Percentiles rank a stretch among this genome's conserved stretches.
Evolutionary conservation across 2,329 filamentous ascomycete genomes (phyloP).

Genomic region (Fusarium palustre): DNA sequence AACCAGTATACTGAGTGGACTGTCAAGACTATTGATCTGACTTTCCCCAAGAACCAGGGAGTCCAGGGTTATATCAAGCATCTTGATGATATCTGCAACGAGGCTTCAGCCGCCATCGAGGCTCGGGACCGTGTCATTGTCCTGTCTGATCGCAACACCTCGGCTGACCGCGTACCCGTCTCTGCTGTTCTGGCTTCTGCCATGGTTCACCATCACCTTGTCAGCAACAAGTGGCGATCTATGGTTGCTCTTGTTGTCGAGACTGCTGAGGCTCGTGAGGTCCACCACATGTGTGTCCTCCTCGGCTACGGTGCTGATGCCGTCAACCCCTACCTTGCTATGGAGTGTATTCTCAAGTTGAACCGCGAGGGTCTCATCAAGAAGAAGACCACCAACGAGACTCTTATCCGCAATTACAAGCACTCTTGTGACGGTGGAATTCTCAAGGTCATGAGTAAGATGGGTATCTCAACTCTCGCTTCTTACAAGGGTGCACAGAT

Average conservation of each 20-base stretch:
- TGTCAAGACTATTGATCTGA: slow-evolving; percentile 90
- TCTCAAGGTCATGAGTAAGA: slow-evolving; percentile 99
- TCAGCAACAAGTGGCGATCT: slow-evolving; percentile 95
- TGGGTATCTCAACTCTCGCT: slow-evolving; percentile 97
- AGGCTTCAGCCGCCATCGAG: slow-evolving; percentile 85
- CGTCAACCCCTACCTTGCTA: slow-evolving; percentile 92
- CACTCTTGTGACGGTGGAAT: slow-evolving; percentile 97
- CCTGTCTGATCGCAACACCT: slow-evolving; percentile 88
- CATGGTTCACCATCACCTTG: slow-evolving; percentile 94
- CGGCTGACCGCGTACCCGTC: slow-evolving; percentile 83
- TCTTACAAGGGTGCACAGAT: slow-evolving; percentile 99
- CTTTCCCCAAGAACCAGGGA: slow-evolving; percentile 88
- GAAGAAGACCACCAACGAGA: slow-evolving; percentile 85
- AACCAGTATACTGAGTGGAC: slow-evolving; percentile 82
- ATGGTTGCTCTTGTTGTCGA: slow-evolving; percentile 88
- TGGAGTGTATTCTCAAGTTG: slow-evolving; percentile 97
- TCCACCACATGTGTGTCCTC: slow-evolving; percentile 99
- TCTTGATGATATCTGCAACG: slow-evolving; percentile 88
- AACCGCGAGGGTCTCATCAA: slow-evolving; percentile 92
- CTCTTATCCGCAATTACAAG: slow-evolving; percentile 94
- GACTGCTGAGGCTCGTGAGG: slow-evolving; percentile 94
- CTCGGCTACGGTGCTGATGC: slow-evolving; percentile 95
- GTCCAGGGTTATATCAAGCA: slow-evolving; percentile 86
- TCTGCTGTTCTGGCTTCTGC: slow-evolving; percentile 89
- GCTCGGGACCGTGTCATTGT: slow-evolving; percentile 87